Evolutionary conservation across 2,329 filamentous ascomycete genomes (phyloP).

Genomic region (Dactylonectria estremocensis): DNA sequence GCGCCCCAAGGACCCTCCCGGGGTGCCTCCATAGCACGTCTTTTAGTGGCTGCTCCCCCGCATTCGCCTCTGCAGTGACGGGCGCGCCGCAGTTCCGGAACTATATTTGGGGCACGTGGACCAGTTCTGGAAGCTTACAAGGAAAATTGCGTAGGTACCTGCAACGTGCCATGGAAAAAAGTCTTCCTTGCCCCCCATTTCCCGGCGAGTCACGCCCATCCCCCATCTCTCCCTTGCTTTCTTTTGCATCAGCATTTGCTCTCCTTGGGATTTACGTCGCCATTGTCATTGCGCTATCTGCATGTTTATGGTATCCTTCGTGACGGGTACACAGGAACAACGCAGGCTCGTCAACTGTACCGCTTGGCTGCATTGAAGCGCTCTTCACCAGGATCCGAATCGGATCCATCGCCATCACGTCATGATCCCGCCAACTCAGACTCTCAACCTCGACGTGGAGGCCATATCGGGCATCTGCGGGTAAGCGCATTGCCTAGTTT

Average conservation of each 20-base stretch:
- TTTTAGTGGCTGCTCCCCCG: slow-evolving; percentile 40
- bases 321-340: background rate
- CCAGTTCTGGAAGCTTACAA: slow-evolving; percentile 39
- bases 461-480: slow-evolving; percentile 94
- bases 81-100: slow-evolving; percentile 33
- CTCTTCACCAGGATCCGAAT: slow-evolving; percentile 34
- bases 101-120: slow-evolving; percentile 42
- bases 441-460: slow-evolving; percentile 85
- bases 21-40: slow-evolving; percentile 20
- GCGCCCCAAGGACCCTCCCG: slow-evolving; percentile 24
- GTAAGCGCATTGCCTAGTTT: slow-evolving; percentile 59
- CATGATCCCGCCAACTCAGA: slow-evolving; percentile 70
- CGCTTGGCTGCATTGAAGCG: slow-evolving; percentile 13
- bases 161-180: slow-evolving; percentile 41
- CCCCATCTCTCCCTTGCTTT: slow-evolving; percentile 40
- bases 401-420: slow-evolving; percentile 35
- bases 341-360: background rate
- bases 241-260: slow-evolving; percentile 16
- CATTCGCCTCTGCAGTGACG: slow-evolving; percentile 45
- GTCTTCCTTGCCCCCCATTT: slow-evolving; percentile 37
- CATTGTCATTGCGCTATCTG: slow-evolving; percentile 3
- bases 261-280: background rate
- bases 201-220: slow-evolving; percentile 19
- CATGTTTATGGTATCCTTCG: background rate
- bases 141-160: slow-evolving; percentile 26